Evolutionary conservation across 192 early-diverging fungal species (phyloP).

Genomic region (Anaeromyces robustus): DNA sequence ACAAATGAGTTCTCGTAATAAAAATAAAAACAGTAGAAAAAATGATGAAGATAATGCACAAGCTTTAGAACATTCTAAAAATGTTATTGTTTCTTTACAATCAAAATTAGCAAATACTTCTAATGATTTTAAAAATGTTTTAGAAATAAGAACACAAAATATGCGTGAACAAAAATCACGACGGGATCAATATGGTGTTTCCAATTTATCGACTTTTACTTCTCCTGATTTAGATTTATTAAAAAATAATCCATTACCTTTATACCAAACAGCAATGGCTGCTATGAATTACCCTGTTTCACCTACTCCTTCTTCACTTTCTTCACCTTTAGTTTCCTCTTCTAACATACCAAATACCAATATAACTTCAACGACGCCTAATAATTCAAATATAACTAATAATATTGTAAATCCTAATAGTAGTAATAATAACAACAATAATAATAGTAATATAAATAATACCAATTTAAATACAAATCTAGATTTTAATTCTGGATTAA

Average conservation of each 20-base stretch:
- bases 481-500: no score
- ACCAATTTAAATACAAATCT: no score
- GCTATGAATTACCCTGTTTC: no score
- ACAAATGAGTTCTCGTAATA: slow-evolving; percentile 48
- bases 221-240: background rate
- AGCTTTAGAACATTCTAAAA: slow-evolving; percentile 72
- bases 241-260: background rate
- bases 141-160: slow-evolving; percentile 91
- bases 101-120: slow-evolving; percentile 80
- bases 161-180: slow-evolving; percentile 82
- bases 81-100: slow-evolving; percentile 85
- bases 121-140: slow-evolving; percentile 79
- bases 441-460: no score
- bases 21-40: slow-evolving; percentile 21
- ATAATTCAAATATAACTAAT: no score
- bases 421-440: no score
- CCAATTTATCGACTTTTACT: background rate
- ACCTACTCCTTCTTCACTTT: background rate
- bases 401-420: no score
- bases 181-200: slow-evolving; percentile 66
- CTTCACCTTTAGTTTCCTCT: slow-evolving; percentile 30
- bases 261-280: background rate
- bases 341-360: slow-evolving; percentile 30
- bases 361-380: no score
- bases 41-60: slow-evolving; percentile 25